These are phyloP conservation scores for Ampelocalamus luodianensis DNA, from an alignment of 176 grass and related monocot genomes.

Conservation along the genomic window DNA sequence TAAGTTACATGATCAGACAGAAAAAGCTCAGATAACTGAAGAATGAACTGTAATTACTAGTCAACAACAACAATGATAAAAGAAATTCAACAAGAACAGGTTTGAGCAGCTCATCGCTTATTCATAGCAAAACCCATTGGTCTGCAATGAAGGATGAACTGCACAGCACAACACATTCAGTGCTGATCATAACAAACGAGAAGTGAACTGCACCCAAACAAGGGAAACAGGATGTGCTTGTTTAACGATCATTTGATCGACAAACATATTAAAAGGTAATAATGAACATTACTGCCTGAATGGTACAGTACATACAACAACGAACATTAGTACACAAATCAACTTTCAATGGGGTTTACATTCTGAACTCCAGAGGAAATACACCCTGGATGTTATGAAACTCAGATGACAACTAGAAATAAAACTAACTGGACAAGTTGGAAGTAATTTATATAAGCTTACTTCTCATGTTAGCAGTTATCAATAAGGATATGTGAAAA, in stretches of 20 bases:
- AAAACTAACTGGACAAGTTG: not conserved
- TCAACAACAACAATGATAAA: not conserved
- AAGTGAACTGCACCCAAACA: not conserved
- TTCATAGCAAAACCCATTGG: not conserved
- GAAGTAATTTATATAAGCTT: not conserved
- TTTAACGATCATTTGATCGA: not conserved
- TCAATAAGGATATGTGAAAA: not conserved
- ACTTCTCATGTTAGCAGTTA: not conserved
- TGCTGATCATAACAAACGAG: not conserved
- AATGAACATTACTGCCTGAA: not conserved
- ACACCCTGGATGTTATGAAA: not conserved
- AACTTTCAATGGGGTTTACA: not conserved
- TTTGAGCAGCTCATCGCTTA: not conserved
- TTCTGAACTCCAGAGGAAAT: not conserved
- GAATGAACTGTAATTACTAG: not conserved
- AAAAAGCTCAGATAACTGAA: not conserved
- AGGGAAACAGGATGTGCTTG: not conserved
- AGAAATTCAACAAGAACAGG: not conserved
- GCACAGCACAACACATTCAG: not conserved
- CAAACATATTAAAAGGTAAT: not conserved
- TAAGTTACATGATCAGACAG: not conserved
- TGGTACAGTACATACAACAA: not conserved
- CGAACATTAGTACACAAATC: slow-evolving; percentile 14
- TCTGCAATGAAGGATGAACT: not conserved
- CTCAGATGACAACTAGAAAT: not conserved